Percentiles rank a stretch among this genome's conserved stretches.
Conservation (phyloP, 2,329 filamentous ascomycete species). For the Venturia carpophila region DNA sequence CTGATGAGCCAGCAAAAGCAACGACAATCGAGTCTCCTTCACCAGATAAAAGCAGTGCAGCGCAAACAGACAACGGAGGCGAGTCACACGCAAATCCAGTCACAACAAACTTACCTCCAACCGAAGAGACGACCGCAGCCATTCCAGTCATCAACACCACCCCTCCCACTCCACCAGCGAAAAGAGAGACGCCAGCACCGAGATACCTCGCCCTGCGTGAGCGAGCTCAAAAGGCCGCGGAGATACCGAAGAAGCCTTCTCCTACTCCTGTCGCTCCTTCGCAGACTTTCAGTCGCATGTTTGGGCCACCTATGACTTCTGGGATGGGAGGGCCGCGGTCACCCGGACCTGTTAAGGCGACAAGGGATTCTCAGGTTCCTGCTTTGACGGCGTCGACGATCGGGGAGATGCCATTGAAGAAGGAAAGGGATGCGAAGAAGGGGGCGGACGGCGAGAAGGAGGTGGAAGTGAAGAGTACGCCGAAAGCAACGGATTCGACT, state of each 20-base stretch:
- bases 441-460: neutral
- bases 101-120: neutral
- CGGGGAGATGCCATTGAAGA: neutral
- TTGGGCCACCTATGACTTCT: slow-evolving; percentile 8
- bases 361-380: neutral
- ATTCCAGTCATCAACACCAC: neutral
- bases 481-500: too few species aligned
- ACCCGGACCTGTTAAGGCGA: neutral
- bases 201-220: neutral
- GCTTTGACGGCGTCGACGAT: neutral
- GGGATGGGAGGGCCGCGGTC: neutral
- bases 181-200: neutral
- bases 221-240: neutral
- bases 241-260: neutral
- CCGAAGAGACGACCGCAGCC: neutral
- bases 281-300: slow-evolving; percentile 5
- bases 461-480: too few species aligned
- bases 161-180: slow-evolving; percentile 1
- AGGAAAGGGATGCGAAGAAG: neutral
- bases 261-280: neutral
- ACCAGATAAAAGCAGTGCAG: neutral
- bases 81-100: neutral
- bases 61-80: neutral
- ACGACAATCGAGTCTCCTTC: neutral
- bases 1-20: neutral